Conservation (phyloP, 805 yeast genomes). For the Hyphopichia homilentoma region DNA sequence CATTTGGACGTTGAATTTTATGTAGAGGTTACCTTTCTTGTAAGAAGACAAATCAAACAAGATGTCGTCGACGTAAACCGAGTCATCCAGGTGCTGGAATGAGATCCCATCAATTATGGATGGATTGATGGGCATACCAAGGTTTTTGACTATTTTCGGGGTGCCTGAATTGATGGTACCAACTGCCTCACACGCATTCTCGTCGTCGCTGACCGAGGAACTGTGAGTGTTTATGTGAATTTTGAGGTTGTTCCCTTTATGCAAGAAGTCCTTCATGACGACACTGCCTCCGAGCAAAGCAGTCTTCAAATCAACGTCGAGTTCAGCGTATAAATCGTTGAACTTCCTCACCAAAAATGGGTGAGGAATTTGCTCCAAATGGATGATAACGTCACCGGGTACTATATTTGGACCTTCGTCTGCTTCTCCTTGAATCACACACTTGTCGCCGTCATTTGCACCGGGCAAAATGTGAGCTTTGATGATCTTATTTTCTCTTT, state of each 20-base stretch:
- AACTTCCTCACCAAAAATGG: conserved; percentile 38
- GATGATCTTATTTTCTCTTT: conserved; percentile 47
- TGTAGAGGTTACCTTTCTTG: conserved; percentile 33
- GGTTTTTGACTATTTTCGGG: conserved; percentile 44
- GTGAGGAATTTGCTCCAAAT: conserved; percentile 41
- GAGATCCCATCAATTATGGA: conserved; percentile 20
- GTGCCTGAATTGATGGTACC: conserved; percentile 51
- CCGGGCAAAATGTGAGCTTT: conserved; percentile 57
- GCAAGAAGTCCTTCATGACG: conserved; percentile 26
- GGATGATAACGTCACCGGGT: conserved; percentile 68
- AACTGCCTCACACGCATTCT: too few relatives aligned
- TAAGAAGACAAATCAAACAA: conserved; percentile 17
- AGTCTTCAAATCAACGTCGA: conserved; percentile 47
- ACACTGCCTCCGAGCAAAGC: conserved; percentile 58
- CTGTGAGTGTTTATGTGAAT: conserved; percentile 37
- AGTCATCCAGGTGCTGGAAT: conserved; percentile 17
- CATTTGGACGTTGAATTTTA: conserved; percentile 34
- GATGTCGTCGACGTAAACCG: conserved; percentile 11
- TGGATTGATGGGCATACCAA: conserved; percentile 59
- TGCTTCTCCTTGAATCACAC: conserved; percentile 56
- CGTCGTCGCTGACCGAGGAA: conserved; percentile 2
- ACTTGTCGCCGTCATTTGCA: conserved; percentile 46
- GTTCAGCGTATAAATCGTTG: conserved; percentile 42
- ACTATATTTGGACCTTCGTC: conserved; percentile 57
- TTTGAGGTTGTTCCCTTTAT: conserved; percentile 27